phyloP scores from a whole-genome alignment of 2,329 filamentous ascomycete species.

The Fusarium hostae region DNA sequence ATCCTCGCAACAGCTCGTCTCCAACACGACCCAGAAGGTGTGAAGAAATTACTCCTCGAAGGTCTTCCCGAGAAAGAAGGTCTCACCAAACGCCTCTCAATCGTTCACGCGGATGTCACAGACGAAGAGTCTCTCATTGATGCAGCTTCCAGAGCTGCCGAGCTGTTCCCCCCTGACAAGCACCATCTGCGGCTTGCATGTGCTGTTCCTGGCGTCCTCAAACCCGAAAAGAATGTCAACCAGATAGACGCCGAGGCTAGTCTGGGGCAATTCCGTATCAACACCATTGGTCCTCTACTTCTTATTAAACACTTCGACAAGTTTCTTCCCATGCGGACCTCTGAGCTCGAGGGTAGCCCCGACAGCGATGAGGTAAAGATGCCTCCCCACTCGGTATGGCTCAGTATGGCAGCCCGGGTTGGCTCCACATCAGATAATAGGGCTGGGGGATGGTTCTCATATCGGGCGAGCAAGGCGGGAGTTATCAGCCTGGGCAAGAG shows the following conservation, averaged over 20 bases:
- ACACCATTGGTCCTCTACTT: conserved; percentile 78
- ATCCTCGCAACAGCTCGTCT: conserved; percentile 59
- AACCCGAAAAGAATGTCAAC: conserved; percentile 75
- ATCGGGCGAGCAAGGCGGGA: conserved; percentile 79
- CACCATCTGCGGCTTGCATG: conserved; percentile 76
- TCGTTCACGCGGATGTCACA: conserved; percentile 58
- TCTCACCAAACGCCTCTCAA: conserved; percentile 51
- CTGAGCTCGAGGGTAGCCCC: conserved; percentile 48
- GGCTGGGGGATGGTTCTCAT: conserved; percentile 84
- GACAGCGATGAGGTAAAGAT: conserved; percentile 49
- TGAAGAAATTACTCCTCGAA: conserved; percentile 51
- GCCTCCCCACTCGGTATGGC: conserved; percentile 69
- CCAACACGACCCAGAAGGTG: conserved; percentile 46
- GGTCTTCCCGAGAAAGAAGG: conserved; percentile 41
- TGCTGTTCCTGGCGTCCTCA: conserved; percentile 76
- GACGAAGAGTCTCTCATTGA: conserved; percentile 72
- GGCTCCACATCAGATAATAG: conserved; percentile 78
- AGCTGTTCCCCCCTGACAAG: conserved; percentile 61
- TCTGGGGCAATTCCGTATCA: conserved; percentile 77
- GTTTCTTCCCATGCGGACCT: conserved; percentile 72
- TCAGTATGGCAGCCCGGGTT: conserved; percentile 82
- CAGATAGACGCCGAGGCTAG: conserved; percentile 72
- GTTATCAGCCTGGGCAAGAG: conserved; percentile 78
- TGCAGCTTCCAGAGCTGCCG: conserved; percentile 62
- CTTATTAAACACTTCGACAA: conserved; percentile 79